Base-by-base conservation (phyloP, 2,329 filamentous ascomycete genomes). In the Ambrosiella beaveri region DNA sequence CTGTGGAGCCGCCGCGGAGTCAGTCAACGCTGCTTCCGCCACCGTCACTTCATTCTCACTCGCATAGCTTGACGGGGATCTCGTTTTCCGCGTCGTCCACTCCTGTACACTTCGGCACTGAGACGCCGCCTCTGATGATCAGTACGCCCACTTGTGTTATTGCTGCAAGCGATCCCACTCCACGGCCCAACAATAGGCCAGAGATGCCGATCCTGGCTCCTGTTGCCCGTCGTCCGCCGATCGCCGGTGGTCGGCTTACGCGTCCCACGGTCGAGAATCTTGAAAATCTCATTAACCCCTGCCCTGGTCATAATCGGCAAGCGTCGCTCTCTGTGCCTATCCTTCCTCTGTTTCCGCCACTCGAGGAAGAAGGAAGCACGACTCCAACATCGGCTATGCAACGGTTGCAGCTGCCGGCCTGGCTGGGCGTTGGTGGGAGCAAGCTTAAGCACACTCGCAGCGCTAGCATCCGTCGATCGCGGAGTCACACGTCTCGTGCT, bases 101-200 rank as follows among this genome's bases (percentile, higher is more conserved):
- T 1, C 54, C 57, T 35, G 27, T 45, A 17, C 19, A 44, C 11
- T 52, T 17, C 17, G 49, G 45, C 12, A 49, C 45, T 1, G 52
- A 59, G 47, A 51, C 52, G 7, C 52, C 57, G 12, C 78, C 79
- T 3, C 70, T 81, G 35, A 81, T 81, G 57, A 80, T 82, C 65
- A 81, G 78, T 66, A 81, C 79, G 2, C 78, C 78, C 1, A 73
- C 68, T 8, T 79, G 79, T 13, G 71, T 81, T 64, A 64, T 68
- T 9, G 67, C 65, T 37, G 7, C 37, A 36, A 35, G 53, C 7
- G 64, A 64, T 15, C 67, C 68, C n/a, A 64, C 65, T 12, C 65
- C 44, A 15, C n/a, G 44, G 44, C 44, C 44, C 3, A 47, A 47
- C 44, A 17, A 17, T 8, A 47, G 44, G n/a, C 65, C 65, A 1